A percentile compares a stretch with the other conserved stretches of the same genome.
phyloP scores from a whole-genome alignment of 768 basidiomycete species.

The Amanita muscaria region DNA sequence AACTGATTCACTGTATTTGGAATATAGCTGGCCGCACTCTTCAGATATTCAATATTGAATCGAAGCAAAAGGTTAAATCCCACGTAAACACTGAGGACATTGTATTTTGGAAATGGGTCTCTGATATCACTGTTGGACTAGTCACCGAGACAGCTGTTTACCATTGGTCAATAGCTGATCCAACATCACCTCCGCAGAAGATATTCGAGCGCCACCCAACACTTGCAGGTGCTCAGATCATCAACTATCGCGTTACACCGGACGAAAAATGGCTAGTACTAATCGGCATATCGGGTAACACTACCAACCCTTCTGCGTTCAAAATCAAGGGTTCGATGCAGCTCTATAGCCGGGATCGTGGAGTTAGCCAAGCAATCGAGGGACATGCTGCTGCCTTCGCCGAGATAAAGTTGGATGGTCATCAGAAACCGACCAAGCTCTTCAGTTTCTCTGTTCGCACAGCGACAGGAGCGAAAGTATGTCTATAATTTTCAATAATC shows the following conservation, averaged over 20 bases:
- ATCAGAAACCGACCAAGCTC: slow-evolving; percentile 76
- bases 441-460: slow-evolving; percentile 95
- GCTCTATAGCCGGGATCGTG: slow-evolving; percentile 86
- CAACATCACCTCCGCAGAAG: slow-evolving; percentile 77
- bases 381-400: slow-evolving; percentile 97
- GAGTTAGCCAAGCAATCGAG: slow-evolving; percentile 95
- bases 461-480: slow-evolving; percentile 94
- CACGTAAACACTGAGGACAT: slow-evolving; percentile 91
- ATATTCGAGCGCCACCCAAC: slow-evolving; percentile 94
- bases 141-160: slow-evolving; percentile 91
- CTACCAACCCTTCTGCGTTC: slow-evolving; percentile 91
- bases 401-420: slow-evolving; percentile 83
- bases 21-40: slow-evolving; percentile 79
- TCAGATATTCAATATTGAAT: slow-evolving; percentile 97
- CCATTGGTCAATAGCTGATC: slow-evolving; percentile 80
- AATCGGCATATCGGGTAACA: slow-evolving; percentile 88
- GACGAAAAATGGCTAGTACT: slow-evolving; percentile 98
- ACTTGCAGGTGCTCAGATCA: slow-evolving; percentile 92
- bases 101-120: slow-evolving; percentile 99
- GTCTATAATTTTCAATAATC: slow-evolving; percentile 14
- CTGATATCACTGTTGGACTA: slow-evolving; percentile 83
- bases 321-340: slow-evolving; percentile 99
- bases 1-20: slow-evolving; percentile 11
- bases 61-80: slow-evolving; percentile 95
- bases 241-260: slow-evolving; percentile 88